Conservation (phyloP, 139 green algal species). For the Picochlorum sp. region DNA sequence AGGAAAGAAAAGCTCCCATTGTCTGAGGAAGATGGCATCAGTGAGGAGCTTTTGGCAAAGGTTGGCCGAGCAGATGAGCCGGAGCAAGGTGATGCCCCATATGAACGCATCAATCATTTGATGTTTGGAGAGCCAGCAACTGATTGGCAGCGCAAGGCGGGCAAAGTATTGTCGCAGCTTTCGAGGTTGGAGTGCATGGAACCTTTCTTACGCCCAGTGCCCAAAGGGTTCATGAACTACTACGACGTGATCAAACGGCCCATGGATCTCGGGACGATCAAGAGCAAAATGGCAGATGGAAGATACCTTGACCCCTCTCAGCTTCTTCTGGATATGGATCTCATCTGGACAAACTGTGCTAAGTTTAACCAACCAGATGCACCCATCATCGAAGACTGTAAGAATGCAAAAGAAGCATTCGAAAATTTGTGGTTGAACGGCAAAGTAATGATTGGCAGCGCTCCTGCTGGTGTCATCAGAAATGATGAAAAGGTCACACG, state of each 20-base stretch:
- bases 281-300: slow-evolving; percentile 8
- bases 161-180: slow-evolving; percentile 9
- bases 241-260: slow-evolving; percentile 25
- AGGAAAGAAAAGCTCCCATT: not conserved
- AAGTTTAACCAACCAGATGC: slow-evolving; percentile 28
- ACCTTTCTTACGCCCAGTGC: slow-evolving; percentile 25
- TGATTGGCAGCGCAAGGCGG: slow-evolving; percentile 12
- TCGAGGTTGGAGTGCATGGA: slow-evolving; percentile 11
- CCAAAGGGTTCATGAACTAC: slow-evolving; percentile 15
- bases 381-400: slow-evolving; percentile 14
- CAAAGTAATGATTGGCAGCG: not conserved
- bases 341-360: slow-evolving; percentile 27
- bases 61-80: not conserved
- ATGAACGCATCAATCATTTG: slow-evolving; percentile 1
- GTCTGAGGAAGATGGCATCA: not conserved
- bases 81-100: not conserved
- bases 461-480: not conserved
- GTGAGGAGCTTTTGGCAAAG: not conserved
- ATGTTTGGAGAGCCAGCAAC: slow-evolving; percentile 1
- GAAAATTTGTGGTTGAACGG: slow-evolving; percentile 9
- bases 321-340: slow-evolving; percentile 10
- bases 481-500: not conserved
- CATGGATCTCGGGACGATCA: slow-evolving; percentile 38
- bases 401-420: slow-evolving; percentile 13
- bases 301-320: slow-evolving; percentile 13